Percentiles rank a stretch among this genome's conserved stretches.
These are phyloP conservation scores for Macrolepiota fuliginosa DNA, from an alignment of 768 basidiomycete genomes.

Conservation along the genomic window DNA sequence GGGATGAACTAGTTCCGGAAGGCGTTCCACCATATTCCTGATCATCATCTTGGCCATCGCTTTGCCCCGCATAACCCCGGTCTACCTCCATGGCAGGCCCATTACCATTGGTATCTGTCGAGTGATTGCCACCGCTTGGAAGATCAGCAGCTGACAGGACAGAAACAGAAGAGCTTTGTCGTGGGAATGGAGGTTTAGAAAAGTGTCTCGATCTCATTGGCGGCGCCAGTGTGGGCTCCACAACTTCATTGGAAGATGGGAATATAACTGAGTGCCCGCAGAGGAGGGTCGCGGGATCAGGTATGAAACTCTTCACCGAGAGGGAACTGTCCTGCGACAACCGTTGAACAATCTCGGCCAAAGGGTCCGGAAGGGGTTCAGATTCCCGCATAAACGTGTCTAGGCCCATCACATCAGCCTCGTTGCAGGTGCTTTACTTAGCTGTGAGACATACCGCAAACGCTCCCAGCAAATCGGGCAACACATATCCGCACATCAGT, in stretches of 20 bases:
- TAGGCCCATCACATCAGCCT: slow-evolving; percentile 17
- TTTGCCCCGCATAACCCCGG: not conserved
- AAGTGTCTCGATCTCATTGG: slow-evolving; percentile 12
- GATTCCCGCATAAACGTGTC: slow-evolving; percentile 26
- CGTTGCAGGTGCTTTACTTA: slow-evolving; percentile 7
- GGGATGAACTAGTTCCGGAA: not conserved
- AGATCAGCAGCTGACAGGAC: not conserved
- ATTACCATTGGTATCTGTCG: not conserved
- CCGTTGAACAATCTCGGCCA: slow-evolving; percentile 39
- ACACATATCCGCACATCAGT: slow-evolving; percentile 85
- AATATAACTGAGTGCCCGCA: slow-evolving; percentile 4
- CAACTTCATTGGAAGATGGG: not conserved
- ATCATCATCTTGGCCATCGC: not conserved
- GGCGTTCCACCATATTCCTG: not conserved
- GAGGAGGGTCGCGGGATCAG: slow-evolving; percentile 17
- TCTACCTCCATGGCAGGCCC: not conserved
- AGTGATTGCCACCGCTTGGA: not conserved
- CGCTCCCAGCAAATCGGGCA: slow-evolving; percentile 63
- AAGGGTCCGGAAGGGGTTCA: slow-evolving; percentile 28
- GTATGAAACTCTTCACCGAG: slow-evolving; percentile 63
- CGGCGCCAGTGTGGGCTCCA: not conserved
- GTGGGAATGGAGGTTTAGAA: slow-evolving; percentile 10
- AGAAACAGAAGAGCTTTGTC: not conserved
- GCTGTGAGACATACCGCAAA: slow-evolving; percentile 46
- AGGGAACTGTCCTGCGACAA: slow-evolving; percentile 55